Evolutionary conservation across 805 yeast genomes (phyloP), one percentile per base, ranked within the genome.

Genomic region (Huiozyma sinensis): DNA sequence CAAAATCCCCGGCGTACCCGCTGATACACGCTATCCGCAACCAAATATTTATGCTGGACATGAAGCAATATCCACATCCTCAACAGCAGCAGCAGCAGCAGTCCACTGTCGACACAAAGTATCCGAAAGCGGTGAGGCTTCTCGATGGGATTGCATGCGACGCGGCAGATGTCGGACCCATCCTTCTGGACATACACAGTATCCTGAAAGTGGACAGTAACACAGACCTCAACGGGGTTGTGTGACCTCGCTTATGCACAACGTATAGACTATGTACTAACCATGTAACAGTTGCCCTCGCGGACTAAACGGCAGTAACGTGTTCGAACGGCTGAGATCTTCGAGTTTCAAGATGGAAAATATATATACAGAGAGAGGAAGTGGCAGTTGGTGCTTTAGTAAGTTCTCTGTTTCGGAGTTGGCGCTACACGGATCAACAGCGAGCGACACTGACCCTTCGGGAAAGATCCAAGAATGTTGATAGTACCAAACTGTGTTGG

Each of bases 111-210:
- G 17, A 28, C 4, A 43, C 40, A 11, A 47, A 37, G 28, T 49
- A 43, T 13, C 53, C 49, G n/a, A 33, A 40, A 13, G 46, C 63
- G 3, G 47, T 63, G 1, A 53, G 55, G 32, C 40, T 63, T 13
- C 50, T 54, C 7, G 55, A 56, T 38, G 61, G 64, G 41, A 52
- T 63, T 7, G 50, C 63, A 6, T 63, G 67, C 44, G 61, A 55
- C 39, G 48, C 62, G 4, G 38, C 44, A 12, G 64, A 61, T 36
- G 49, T 61, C 28, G 61, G 52, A 28, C 46, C 49, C 3, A 52
- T 61, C 30, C 42, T 61, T 29, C 41, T 47, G 12, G 61, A 56
- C 32, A 56, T 62, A 11, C 62, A 62, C 48, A 48, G 49, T 11
- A 49, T 47, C 11, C 32, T 49, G 24, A 45, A 45, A 30, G 40